Conservation (phyloP, 2,329 filamentous ascomycete genomes). For the Fusarium sp. region DNA sequence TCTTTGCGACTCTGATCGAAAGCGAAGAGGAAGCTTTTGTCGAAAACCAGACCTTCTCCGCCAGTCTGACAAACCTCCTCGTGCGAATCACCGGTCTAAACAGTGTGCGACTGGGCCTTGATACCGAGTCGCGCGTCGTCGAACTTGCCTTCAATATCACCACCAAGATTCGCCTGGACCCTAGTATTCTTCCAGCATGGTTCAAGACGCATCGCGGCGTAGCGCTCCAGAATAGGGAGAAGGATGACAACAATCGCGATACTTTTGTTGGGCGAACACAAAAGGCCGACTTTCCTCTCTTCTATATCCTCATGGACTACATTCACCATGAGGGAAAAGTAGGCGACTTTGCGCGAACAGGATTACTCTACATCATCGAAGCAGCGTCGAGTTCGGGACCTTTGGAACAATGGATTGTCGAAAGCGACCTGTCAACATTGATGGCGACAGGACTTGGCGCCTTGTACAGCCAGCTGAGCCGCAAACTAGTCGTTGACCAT, state of each 20-base stretch:
- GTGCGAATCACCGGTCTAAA: slow-evolving; percentile 80
- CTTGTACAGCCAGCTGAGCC: slow-evolving; percentile 73
- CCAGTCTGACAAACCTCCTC: slow-evolving; percentile 86
- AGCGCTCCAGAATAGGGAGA: slow-evolving; percentile 50
- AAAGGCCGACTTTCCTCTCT: slow-evolving; percentile 92
- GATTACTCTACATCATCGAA: slow-evolving; percentile 94
- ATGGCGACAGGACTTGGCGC: slow-evolving; percentile 96
- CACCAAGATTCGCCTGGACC: slow-evolving; percentile 92
- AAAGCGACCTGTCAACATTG: slow-evolving; percentile 93
- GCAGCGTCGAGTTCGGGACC: slow-evolving; percentile 84
- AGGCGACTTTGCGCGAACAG: slow-evolving; percentile 95
- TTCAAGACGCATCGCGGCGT: slow-evolving; percentile 71
- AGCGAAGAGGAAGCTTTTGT: slow-evolving; percentile 97
- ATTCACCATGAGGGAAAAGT: slow-evolving; percentile 95
- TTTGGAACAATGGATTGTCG: slow-evolving; percentile 95
- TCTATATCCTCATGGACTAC: slow-evolving; percentile 95
- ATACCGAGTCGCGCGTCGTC: slow-evolving; percentile 89
- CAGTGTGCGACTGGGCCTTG: slow-evolving; percentile 76
- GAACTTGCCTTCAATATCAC: slow-evolving; percentile 96
- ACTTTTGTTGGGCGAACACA: slow-evolving; percentile 87
- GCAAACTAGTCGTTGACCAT: slow-evolving; percentile 85
- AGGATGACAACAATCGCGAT: slow-evolving; percentile 71
- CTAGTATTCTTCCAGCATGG: slow-evolving; percentile 89
- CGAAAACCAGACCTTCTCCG: slow-evolving; percentile 85
- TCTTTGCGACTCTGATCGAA: slow-evolving; percentile 93